phyloP scores from a whole-genome alignment of 1,284 basidiomycete species.

The Blastosporella zonata region DNA sequence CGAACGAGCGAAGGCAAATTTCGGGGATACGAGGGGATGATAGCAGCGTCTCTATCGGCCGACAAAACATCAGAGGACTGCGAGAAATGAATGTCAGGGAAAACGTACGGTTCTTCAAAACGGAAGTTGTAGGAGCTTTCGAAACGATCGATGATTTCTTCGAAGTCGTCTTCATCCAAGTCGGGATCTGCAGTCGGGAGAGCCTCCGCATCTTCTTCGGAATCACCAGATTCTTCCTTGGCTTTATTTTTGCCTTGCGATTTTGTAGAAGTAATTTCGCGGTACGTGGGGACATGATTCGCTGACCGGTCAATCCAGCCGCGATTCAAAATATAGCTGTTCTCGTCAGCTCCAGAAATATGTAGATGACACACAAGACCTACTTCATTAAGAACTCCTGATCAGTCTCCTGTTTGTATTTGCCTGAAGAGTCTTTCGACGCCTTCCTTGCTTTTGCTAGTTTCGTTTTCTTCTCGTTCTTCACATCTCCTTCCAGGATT shows the following conservation, averaged over 20 bases:
- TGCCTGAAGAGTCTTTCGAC: conserved; percentile 21
- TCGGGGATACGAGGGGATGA: conserved; percentile 82
- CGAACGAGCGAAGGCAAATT: conserved; percentile 68
- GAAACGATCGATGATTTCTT: conserved; percentile 76
- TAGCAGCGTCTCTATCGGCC: conserved; percentile 56
- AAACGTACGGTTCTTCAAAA: conserved; percentile 85
- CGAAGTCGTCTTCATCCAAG: conserved; percentile 56
- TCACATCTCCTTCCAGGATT: conserved; percentile 29
- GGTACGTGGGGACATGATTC: conserved; percentile 77
- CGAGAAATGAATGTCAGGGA: conserved; percentile 2
- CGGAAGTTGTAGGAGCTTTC: conserved; percentile 94
- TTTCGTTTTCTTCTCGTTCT: conserved; percentile 30
- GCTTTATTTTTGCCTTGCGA: conserved; percentile 35
- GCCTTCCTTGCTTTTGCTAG: conserved; percentile 27
- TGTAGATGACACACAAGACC: conserved; percentile 27
- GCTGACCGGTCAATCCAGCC: conserved; percentile 87
- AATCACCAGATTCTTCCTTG: conserved; percentile 25
- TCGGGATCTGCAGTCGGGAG: conserved; percentile 22
- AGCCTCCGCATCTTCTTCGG: conserved; percentile 26
- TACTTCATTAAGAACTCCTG: conserved; percentile 92
- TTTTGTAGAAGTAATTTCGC: conserved; percentile 61
- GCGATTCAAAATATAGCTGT: conserved; percentile 90
- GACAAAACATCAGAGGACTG: neutral
- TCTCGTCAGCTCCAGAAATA: neutral
- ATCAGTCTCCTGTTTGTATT: conserved; percentile 58